Evolutionary conservation across 345 rosid species (phyloP), one percentile per base, ranked within the genome.

Genomic region (Clausena lansium): DNA sequence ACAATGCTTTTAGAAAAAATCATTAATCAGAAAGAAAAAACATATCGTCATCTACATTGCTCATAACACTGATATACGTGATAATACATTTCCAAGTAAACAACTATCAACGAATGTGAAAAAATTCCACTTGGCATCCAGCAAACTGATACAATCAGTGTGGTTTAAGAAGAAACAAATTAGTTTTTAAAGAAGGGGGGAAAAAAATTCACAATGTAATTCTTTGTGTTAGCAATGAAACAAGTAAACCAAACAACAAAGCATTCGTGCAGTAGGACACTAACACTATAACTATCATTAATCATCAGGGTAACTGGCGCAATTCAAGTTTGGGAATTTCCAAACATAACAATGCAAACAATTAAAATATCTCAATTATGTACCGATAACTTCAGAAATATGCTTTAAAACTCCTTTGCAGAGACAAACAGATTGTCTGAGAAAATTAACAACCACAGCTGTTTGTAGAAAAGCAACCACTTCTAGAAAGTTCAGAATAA

Each of bases 401-500:
- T 20, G 20, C 3, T 62, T 30, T 63, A 38, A 27, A 39, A 39
- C 36, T n/a, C 60, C 14, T 25, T 39, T n/a, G 13, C 27, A 9
- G 19, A 39, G 27, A 39, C 14, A 25, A 39, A 67, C 54, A 67
- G 13, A 5, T 67, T 67, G 20, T 36, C 30, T 27, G 6, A 68
- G 22, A 9, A 68, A 68, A 68, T 25, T 24, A 45, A 7, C 11
- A 60, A 13, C 28, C 11, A 1, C 10, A 74, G 68, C 57, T 25
- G 15, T 24, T 58, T 35, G 50, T 9, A 14, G 54, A 5, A 73
- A 35, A 45, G 27, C 35, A 74, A 60, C 38, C 52, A 64, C 70
- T 33, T 66, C 41, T 6, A 22, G 20, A 67, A 65, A 76, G 5
- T 27, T 28, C 19, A 76, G 73, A 73, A 85, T 64, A 80, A 67